Evolutionary conservation across 2,329 filamentous ascomycete genomes (phyloP).

Genomic region (Metarhizium guizhouense): DNA sequence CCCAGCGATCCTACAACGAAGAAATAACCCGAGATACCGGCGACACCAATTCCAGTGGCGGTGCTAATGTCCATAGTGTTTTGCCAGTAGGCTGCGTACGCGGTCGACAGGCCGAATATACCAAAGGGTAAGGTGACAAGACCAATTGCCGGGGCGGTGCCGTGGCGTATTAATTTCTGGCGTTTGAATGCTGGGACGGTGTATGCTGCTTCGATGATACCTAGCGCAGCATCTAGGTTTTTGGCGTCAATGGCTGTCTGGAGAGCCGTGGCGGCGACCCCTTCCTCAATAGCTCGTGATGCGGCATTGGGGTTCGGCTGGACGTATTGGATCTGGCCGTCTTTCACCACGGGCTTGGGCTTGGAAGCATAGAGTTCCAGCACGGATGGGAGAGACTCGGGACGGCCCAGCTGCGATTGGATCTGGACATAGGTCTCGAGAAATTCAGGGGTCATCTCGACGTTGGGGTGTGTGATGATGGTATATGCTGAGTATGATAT

Average conservation of each 20-base stretch:
- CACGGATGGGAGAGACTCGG: slow-evolving; percentile 69
- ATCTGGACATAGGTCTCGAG: slow-evolving; percentile 68
- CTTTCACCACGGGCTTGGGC: slow-evolving; percentile 55
- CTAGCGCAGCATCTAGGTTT: slow-evolving; percentile 69
- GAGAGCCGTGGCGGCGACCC: slow-evolving; percentile 64
- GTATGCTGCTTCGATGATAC: slow-evolving; percentile 63
- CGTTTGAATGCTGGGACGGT: slow-evolving; percentile 56
- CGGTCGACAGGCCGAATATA: slow-evolving; percentile 59
- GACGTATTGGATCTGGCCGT: slow-evolving; percentile 50
- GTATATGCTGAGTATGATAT: slow-evolving; percentile 56
- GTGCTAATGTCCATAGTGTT: slow-evolving; percentile 68
- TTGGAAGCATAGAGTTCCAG: slow-evolving; percentile 81
- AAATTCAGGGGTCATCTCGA: slow-evolving; percentile 69
- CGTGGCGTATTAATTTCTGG: slow-evolving; percentile 57
- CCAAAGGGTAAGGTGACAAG: slow-evolving; percentile 55
- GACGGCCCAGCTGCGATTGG: slow-evolving; percentile 62
- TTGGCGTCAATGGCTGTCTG: slow-evolving; percentile 70
- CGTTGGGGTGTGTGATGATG: slow-evolving; percentile 63
- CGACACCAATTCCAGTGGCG: slow-evolving; percentile 71
- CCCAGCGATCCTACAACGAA: slow-evolving; percentile 74
- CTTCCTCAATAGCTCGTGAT: slow-evolving; percentile 62
- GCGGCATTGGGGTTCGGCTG: slow-evolving; percentile 58
- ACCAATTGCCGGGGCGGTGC: slow-evolving; percentile 49
- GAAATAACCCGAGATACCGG: slow-evolving; percentile 75
- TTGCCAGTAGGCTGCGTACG: slow-evolving; percentile 32